phyloP scores from a whole-genome alignment of 208 protist genomes.

The Balamuthia mandrillaris region DNA sequence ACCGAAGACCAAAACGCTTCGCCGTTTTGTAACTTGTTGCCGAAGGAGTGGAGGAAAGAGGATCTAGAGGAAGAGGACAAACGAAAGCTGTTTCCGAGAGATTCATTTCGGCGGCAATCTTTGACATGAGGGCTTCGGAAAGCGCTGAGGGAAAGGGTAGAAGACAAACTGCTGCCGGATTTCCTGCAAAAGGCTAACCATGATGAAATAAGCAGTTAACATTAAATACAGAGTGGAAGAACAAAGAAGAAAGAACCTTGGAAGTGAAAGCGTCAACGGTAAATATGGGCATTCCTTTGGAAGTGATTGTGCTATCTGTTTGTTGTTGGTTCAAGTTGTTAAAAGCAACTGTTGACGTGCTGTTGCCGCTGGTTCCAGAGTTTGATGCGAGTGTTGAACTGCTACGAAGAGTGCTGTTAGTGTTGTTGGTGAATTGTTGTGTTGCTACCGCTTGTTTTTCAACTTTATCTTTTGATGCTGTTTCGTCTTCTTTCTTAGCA shows the following conservation, averaged over 20 bases:
- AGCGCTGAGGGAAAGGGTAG: neutral
- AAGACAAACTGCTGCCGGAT: constrained; percentile 39
- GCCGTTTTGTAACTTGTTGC: neutral
- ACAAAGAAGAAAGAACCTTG: neutral
- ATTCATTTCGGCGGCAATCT: constrained; percentile 42
- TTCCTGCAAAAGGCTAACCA: neutral
- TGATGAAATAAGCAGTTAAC: neutral
- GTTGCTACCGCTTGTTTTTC: no score
- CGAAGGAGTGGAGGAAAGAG: neutral
- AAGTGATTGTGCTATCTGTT: no score
- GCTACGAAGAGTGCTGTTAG: no score
- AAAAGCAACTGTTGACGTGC: no score
- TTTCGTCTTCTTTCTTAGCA: neutral
- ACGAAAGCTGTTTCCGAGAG: constrained; percentile 26
- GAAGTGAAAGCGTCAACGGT: neutral
- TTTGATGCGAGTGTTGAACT: no score
- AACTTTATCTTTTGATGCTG: no score
- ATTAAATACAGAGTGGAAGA: neutral
- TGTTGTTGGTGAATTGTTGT: no score
- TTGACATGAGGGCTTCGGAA: neutral
- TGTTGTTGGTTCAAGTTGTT: no score
- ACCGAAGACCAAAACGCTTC: neutral
- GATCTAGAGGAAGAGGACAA: neutral
- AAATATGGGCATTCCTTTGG: neutral
- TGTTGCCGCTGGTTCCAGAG: no score